Evolutionary conservation across 176 grass and related monocot species (phyloP).

Genomic region (Neostapfia colusana): DNA sequence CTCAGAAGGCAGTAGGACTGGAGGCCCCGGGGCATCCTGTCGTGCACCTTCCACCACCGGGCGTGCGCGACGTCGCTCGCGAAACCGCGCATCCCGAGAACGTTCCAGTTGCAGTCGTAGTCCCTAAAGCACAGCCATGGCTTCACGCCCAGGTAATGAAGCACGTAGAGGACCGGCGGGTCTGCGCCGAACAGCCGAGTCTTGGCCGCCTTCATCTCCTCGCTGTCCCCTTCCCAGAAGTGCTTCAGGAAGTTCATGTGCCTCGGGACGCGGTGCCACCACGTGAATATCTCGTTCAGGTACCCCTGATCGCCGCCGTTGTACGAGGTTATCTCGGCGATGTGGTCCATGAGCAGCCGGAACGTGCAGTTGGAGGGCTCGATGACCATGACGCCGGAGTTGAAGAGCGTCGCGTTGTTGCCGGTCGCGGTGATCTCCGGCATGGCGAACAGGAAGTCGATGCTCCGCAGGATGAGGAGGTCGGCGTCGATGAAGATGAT

Average conservation of each 20-base stretch:
- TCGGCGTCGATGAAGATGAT: constrained; percentile 95
- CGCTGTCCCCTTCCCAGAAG: constrained; percentile 84
- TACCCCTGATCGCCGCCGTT: constrained; percentile 93
- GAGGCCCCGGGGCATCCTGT: constrained; percentile 61
- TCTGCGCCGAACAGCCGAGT: constrained; percentile 65
- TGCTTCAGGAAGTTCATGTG: constrained; percentile 98
- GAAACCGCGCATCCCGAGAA: constrained; percentile 47
- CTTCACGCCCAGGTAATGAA: constrained; percentile 84
- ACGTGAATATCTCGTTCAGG: constrained; percentile 96
- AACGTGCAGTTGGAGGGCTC: constrained; percentile 96
- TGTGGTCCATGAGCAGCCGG: constrained; percentile 85
- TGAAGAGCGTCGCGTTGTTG: constrained; percentile 83
- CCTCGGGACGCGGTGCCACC: constrained; percentile 88
- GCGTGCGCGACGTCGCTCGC: constrained; percentile 74
- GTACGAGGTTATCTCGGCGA: constrained; percentile 83
- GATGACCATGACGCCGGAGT: constrained; percentile 88
- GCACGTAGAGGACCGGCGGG: constrained; percentile 65
- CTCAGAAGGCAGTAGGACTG: constrained; percentile 66
- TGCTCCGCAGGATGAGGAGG: constrained; percentile 85
- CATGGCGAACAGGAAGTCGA: constrained; percentile 89
- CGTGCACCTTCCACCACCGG: constrained; percentile 85
- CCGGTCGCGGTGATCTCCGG: constrained; percentile 79
- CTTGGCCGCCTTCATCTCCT: constrained; percentile 66
- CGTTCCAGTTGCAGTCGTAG: constrained; percentile 98
- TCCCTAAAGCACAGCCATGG: constrained; percentile 94